These are phyloP conservation scores for Coffea canephora DNA, from an alignment of 257 asterid genomes.

Conservation along the genomic window DNA sequence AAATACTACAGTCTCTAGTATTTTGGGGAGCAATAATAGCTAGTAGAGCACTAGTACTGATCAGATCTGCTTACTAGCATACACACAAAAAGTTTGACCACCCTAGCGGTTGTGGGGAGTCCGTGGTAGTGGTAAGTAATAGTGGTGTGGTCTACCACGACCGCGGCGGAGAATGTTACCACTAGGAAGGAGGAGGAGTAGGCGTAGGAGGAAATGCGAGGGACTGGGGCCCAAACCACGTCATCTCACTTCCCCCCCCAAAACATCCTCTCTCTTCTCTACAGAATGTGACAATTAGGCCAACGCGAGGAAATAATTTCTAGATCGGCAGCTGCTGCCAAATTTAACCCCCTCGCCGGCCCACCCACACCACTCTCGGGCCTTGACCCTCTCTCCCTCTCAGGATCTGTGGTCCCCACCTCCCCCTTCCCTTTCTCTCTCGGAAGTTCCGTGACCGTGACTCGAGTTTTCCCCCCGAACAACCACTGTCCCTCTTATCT, in stretches of 20 bases:
- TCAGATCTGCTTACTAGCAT: too few species aligned
- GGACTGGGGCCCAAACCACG: slow-evolving; percentile 32
- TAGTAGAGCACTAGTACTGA: too few species aligned
- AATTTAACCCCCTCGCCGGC: neutral
- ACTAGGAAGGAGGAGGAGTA: too few species aligned
- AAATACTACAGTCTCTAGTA: neutral
- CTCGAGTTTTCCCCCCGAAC: slow-evolving; percentile 22
- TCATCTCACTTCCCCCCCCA: slow-evolving; percentile 20
- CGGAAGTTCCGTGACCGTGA: slow-evolving; percentile 73
- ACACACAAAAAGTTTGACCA: neutral
- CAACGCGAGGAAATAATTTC: slow-evolving; percentile 27
- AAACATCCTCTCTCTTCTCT: neutral
- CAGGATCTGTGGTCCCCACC: slow-evolving; percentile 31
- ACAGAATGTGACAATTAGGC: slow-evolving; percentile 52
- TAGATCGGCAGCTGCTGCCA: slow-evolving; percentile 26
- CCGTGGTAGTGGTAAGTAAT: neutral
- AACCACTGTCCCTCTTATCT: neutral
- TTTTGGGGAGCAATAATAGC: too few species aligned
- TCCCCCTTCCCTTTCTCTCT: slow-evolving; percentile 14
- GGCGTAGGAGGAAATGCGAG: neutral
- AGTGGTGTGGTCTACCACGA: slow-evolving; percentile 12
- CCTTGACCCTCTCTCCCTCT: too few species aligned
- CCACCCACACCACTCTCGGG: too few species aligned
- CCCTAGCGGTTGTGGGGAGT: slow-evolving; percentile 20
- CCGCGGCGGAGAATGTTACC: slow-evolving; percentile 3